Conservation (phyloP, 2,329 filamentous ascomycete genomes). For the Xylaria sp. region DNA sequence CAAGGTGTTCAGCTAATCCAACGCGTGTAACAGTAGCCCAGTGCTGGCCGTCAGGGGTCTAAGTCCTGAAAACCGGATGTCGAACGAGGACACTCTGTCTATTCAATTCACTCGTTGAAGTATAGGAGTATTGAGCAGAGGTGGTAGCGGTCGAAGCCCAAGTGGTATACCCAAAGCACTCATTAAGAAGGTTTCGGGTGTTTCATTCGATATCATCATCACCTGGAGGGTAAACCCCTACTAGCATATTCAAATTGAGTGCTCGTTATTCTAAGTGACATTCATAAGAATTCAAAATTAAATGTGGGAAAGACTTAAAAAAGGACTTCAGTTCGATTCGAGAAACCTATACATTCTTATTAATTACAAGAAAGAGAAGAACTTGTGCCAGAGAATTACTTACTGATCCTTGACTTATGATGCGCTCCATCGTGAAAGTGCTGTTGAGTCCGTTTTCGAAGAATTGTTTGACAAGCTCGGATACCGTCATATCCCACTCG, state of each 20-base stretch:
- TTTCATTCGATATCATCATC: slow-evolving; percentile 18
- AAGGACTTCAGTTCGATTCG: neutral
- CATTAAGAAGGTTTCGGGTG: neutral
- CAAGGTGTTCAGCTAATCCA: too few relatives aligned
- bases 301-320: neutral
- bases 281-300: neutral
- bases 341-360: neutral
- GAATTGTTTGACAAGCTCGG: slow-evolving; percentile 5
- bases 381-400: neutral
- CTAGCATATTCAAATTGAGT: neutral
- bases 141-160: neutral
- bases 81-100: too few relatives aligned
- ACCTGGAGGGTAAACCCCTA: slow-evolving; percentile 35
- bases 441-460: slow-evolving; percentile 24
- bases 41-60: too few relatives aligned
- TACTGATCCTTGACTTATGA: slow-evolving; percentile 34
- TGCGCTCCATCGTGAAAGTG: slow-evolving; percentile 33
- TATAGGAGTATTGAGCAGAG: neutral
- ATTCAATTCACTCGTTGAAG: neutral
- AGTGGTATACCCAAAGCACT: neutral
- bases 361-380: neutral
- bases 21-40: too few relatives aligned
- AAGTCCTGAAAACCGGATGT: neutral
- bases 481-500: slow-evolving; percentile 2
- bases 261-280: neutral